Conservation (phyloP, 192 early-diverging fungal species). For the Podila horticola region DNA sequence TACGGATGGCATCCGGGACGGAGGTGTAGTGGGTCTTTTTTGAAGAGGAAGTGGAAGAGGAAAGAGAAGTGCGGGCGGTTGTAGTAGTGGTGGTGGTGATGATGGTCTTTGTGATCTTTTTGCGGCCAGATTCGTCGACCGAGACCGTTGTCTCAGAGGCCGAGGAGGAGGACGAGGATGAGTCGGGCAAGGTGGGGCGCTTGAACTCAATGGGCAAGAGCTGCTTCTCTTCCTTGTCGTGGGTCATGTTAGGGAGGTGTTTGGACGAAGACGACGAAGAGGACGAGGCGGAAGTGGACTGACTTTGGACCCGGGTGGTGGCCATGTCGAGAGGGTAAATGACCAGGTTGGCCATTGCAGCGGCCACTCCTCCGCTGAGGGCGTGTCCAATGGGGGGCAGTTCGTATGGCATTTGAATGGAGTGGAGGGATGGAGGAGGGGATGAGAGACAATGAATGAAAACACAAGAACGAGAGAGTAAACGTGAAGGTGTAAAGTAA, state of each 20-base stretch:
- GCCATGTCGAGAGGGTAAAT: conserved; percentile 64
- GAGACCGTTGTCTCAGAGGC: conserved; percentile 13
- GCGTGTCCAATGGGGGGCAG: conserved; percentile 61
- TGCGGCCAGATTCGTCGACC: conserved; percentile 17
- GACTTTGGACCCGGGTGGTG: conserved; percentile 45
- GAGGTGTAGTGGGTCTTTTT: conserved; percentile 37
- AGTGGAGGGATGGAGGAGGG: background rate
- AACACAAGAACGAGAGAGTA: background rate
- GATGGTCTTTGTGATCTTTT: conserved; percentile 30
- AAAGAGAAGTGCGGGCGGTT: conserved; percentile 8
- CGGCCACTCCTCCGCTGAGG: conserved; percentile 58
- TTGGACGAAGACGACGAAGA: background rate
- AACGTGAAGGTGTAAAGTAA: too few species aligned
- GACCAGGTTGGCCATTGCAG: conserved; percentile 55
- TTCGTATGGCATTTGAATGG: conserved; percentile 50
- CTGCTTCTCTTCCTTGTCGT: background rate
- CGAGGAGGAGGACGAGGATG: conserved; percentile 23
- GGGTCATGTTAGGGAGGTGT: background rate
- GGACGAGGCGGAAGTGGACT: conserved; percentile 27
- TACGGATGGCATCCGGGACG: conserved; percentile 38
- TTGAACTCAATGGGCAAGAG: conserved; percentile 41
- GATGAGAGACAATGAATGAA: background rate
- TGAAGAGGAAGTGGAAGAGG: background rate
- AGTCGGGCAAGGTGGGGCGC: conserved; percentile 9
- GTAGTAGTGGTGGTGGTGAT: conserved; percentile 42